Conservation (phyloP, 2,329 filamentous ascomycete genomes). For the Alternaria burnsii region DNA sequence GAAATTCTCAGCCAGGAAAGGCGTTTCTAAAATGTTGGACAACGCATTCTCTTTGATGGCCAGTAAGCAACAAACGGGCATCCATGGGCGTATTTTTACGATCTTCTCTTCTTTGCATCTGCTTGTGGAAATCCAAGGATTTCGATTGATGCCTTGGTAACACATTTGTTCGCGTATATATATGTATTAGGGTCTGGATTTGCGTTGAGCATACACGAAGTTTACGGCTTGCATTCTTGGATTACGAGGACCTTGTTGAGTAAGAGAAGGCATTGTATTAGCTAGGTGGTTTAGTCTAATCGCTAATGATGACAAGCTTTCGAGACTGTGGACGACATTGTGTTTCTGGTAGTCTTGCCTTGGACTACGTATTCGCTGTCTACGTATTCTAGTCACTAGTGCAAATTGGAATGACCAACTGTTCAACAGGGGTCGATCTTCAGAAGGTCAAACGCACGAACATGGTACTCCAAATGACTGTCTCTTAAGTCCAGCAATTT, state of each 20-base stretch:
- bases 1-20: constrained; percentile 14
- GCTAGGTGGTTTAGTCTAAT: not conserved
- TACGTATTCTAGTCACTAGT: no score
- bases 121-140: not conserved
- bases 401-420: no score
- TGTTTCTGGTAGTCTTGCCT: no score
- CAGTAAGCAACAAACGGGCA: constrained; percentile 1
- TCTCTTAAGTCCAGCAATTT: no score
- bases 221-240: not conserved
- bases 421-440: no score
- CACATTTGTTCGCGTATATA: not conserved
- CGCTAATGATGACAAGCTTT: not conserved
- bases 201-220: not conserved
- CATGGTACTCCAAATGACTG: no score
- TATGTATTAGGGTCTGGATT: not conserved
- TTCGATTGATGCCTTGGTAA: not conserved
- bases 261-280: not conserved
- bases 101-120: not conserved
- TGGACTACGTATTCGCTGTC: no score
- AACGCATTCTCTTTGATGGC: not conserved
- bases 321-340: not conserved
- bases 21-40: not conserved
- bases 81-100: constrained; percentile 4
- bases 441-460: no score
- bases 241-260: not conserved